Percentiles rank a stretch among this genome's conserved stretches.
These are phyloP conservation scores for Eleusine indica DNA, from an alignment of 176 grass and related monocot genomes.

Conservation along the genomic window DNA sequence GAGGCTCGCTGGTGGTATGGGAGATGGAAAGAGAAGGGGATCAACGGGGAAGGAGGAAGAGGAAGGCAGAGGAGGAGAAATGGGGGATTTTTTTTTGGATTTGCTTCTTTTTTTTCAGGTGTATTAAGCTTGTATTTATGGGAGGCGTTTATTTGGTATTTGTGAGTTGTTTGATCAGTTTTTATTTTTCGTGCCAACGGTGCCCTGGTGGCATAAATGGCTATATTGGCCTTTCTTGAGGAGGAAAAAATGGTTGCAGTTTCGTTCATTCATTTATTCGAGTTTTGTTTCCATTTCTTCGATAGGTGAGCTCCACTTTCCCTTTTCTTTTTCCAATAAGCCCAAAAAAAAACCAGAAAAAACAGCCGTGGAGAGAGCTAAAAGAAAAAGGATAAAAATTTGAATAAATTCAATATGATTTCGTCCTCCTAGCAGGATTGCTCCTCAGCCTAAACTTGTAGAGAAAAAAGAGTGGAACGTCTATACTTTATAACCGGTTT, in stretches of 20 bases:
- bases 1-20: constrained; percentile 42
- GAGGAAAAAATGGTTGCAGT: neutral
- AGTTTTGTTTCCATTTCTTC: neutral
- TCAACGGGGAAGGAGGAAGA: constrained; percentile 27
- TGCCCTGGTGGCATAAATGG: neutral
- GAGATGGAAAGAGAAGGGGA: constrained; percentile 17
- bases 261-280: neutral
- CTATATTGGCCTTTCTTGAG: neutral
- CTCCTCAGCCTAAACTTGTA: too few relatives aligned
- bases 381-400: too few relatives aligned
- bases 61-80: constrained; percentile 21
- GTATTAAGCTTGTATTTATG: neutral
- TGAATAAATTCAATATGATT: too few relatives aligned
- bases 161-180: neutral
- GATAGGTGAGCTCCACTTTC: neutral
- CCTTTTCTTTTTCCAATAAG: neutral
- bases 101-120: neutral
- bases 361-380: neutral
- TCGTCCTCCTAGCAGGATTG: too few relatives aligned
- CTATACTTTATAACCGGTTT: too few relatives aligned
- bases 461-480: too few relatives aligned
- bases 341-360: neutral
- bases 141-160: constrained; percentile 22
- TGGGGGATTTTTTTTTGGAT: constrained; percentile 9
- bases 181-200: neutral